Percentiles rank a stretch among this genome's conserved stretches.
Conservation (phyloP, 2,329 filamentous ascomycete species). For the Calonectria hawksworthii region DNA sequence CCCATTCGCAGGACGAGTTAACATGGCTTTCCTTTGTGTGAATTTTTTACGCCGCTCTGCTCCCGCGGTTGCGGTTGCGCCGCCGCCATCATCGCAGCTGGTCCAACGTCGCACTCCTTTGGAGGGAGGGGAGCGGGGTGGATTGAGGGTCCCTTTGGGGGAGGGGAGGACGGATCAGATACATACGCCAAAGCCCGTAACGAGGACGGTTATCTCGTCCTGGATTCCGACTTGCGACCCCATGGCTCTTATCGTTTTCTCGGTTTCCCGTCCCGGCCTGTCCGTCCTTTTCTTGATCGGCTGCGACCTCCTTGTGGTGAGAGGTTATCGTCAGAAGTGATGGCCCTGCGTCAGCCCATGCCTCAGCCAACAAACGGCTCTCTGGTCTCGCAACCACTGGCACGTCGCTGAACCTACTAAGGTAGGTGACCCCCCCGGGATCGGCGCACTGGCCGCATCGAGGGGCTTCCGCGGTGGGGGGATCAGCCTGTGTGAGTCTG, state of each 20-base stretch:
- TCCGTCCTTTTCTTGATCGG: not conserved
- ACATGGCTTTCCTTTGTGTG: constrained; percentile 3
- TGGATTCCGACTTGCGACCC: constrained; percentile 53
- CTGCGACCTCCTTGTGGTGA: not conserved
- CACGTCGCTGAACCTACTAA: constrained; percentile 11
- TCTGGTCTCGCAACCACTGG: not conserved
- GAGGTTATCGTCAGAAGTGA: not conserved
- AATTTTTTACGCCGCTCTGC: not conserved
- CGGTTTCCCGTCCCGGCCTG: not conserved
- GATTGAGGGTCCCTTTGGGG: constrained; percentile 5
- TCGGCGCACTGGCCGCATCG: not conserved
- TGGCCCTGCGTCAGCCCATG: constrained; percentile 3
- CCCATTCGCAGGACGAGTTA: constrained; percentile 30
- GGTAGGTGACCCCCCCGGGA: not conserved
- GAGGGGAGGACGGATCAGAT: not conserved
- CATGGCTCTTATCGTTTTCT: constrained; percentile 41
- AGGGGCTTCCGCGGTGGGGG: constrained; percentile 5
- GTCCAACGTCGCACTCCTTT: not conserved
- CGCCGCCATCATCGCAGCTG: constrained; percentile 9
- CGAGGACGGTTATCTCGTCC: constrained; percentile 69
- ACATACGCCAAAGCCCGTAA: constrained; percentile 74
- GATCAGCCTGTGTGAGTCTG: not conserved
- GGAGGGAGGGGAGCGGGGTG: constrained; percentile 3
- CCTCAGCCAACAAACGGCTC: not conserved
- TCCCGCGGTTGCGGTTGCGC: not conserved